Evolutionary conservation across 139 green algal genomes (phyloP), one percentile per base, ranked within the genome.

Genomic region (Volvox reticuliferus): DNA sequence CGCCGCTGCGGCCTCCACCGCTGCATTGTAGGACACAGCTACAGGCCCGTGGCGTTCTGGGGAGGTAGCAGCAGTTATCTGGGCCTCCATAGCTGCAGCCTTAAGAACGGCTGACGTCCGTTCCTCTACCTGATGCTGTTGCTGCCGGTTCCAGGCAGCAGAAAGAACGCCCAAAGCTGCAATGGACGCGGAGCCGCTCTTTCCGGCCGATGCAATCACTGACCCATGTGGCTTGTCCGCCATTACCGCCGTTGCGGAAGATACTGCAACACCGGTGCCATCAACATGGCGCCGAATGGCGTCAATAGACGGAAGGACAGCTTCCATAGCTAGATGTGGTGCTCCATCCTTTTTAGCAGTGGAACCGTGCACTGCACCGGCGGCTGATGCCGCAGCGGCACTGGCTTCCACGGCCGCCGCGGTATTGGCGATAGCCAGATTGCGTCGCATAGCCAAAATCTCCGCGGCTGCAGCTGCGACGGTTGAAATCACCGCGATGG

Each of bases 401-500:
- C 36, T 18, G 3, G 69, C 85, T 0, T 22, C 36, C 18, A 65
- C 68, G 68, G 68, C 12, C 12, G 69, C 68, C 24, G 67, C 67
- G 33, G 2, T 32, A 30, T 62, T 24, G 68, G 69, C 69, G 12
- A 89, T 55, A 18, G 63, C 63, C 32, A 79, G 21, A 36, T 71
- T 71, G 37, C 85, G 85, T 12, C 85, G 85, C 69, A 89, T 89
- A 67, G 85, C 69, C 85, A 89, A 24, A 30, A 89, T 89, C 37
- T 89, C 85, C 20, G 85, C 85, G 26, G 85, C 62, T 16, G 92
- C 91, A 1, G 93, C 93, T n/a, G 93, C 80, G 12, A 93, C 32
- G 3, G 93, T 95, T 62, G 87, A 89, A 33, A 94, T 85, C 21
- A 93, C 79, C 19, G 93, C 93, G 22, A 95, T 94, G 71, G 28